Evolutionary conservation across 2,329 filamentous ascomycete genomes (phyloP), one percentile per base, ranked within the genome.

Genomic region (Elsinoe necatrix): DNA sequence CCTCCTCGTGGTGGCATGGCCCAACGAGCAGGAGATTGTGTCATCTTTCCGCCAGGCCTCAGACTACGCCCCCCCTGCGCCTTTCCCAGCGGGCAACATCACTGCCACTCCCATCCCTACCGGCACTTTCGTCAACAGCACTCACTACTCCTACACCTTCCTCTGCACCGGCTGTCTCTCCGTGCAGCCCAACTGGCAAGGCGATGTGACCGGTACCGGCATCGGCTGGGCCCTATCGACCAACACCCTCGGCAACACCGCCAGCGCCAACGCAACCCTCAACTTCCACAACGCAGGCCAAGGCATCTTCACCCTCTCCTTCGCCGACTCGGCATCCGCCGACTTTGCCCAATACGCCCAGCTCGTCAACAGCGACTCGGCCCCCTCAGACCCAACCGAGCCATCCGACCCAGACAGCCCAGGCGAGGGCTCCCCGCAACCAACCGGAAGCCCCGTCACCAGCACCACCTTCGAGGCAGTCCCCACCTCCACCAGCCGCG

Each of bases 101-200:
- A 70, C 71, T 11, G 62, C 75, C 14, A 63, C 63, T 1, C 72
- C 76, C 12, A 80, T 80, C 59, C 67, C 75, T 21, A 75, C 77
- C 20, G 77, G 77, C 23, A 79, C 77, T 1, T 78, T 75, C 21
- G 66, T 78, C 58, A 80, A 80, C 69, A 68, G 67, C 59, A 80
- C 78, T 1, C 75, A 80, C 60, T 75, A 74, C 63, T 75, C 75
- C 1, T 78, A 77, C 60, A 81, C 78, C 0, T 81, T 80, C 66
- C 71, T 80, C 35, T 81, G 78, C 62, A 62, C 59, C 9, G 66
- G 64, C 14, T 70, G 68, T 55, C 67, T 71, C 20, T 63, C 57
- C 39, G 54, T 52, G 23, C 51, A 55, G 14, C 20, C 34, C 18
- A 59, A 56, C 52, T 59, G 57, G 42, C 29, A 54, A 14, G 47